Percentiles rank a stretch among this genome's conserved stretches.
These are phyloP conservation scores for Citrullus mucosospermus DNA, from an alignment of 306 rosid species.

Conservation along the genomic window DNA sequence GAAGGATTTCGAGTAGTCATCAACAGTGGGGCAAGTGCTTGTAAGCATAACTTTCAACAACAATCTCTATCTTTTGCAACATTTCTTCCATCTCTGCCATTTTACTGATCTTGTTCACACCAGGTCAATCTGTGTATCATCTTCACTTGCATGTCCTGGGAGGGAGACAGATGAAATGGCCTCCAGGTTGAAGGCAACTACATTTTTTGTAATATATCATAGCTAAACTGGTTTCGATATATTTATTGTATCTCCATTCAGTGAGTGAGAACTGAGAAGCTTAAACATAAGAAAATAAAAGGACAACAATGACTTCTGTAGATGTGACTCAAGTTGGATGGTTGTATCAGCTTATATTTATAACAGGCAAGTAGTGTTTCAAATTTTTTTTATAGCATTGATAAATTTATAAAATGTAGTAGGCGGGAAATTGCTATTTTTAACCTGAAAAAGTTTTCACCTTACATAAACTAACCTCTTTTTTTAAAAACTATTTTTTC, in stretches of 20 bases:
- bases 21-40: conserved; percentile 65
- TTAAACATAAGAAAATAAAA: neutral
- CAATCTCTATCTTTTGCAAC: neutral
- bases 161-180: conserved; percentile 85
- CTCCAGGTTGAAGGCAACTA: conserved; percentile 44
- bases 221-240: neutral
- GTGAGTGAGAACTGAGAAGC: neutral
- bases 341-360: neutral
- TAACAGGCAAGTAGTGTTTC: neutral
- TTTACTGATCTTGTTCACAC: conserved; percentile 1
- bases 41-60: conserved; percentile 27
- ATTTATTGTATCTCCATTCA: neutral
- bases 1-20: conserved; percentile 80
- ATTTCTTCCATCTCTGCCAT: neutral
- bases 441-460: too few species aligned
- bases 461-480: too few species aligned
- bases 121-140: conserved; percentile 89
- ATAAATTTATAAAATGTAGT: too few species aligned
- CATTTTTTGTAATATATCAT: neutral
- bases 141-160: conserved; percentile 85
- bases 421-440: too few species aligned
- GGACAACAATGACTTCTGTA: neutral
- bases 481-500: too few species aligned
- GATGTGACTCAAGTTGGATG: neutral
- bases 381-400: too few species aligned